Base-by-base conservation (phyloP, 257 asterid species). In the Marsdenia floribunda region DNA sequence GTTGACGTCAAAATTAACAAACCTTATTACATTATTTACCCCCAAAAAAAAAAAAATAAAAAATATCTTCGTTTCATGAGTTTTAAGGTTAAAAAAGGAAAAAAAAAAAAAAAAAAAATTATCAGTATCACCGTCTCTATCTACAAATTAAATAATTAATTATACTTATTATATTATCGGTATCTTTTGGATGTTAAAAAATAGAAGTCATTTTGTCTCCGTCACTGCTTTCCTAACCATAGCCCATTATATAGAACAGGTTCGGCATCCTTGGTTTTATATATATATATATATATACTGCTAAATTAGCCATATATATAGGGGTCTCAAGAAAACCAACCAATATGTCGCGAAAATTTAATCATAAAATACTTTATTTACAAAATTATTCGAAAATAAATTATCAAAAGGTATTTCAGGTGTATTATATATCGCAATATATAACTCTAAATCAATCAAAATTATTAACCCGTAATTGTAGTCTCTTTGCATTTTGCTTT, bases 361-460 rank as follows among this genome's bases (percentile, higher is more conserved):
- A n/a, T n/a, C n/a, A n/a, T n/a, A n/a, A n/a, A n/a, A n/a, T n/a
- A n/a, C n/a, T n/a, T n/a, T n/a, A n/a, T n/a, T n/a, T n/a, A n/a
- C n/a, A n/a, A n/a, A n/a, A n/a, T n/a, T n/a, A n/a, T 73, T 68
- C 76, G 75, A 76, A 82, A 87, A 84, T 9, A 46, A 46, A 46
- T 29, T 29, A 3, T 6, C 50, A 46, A 46, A 46, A 46, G 12
- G 50, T 46, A 29, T 29, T 29, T 29, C 33, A 29, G 1, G 33
- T 29, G 1, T 1, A 29, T 29, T 29, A 0, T 29, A 29, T 29
- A 29, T 29, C 33, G 0, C 1, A 29, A 29, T 29, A 29, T 29
- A 44, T 44, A 44, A 44, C 8, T 44, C 12, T 44, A 44, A 44
- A 44, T 44, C 49, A 44, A 44, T 42, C 54, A 14, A 61, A 37